Evolutionary conservation across 345 rosid genomes (phyloP).

Genomic region (Gossypium longicalyx): DNA sequence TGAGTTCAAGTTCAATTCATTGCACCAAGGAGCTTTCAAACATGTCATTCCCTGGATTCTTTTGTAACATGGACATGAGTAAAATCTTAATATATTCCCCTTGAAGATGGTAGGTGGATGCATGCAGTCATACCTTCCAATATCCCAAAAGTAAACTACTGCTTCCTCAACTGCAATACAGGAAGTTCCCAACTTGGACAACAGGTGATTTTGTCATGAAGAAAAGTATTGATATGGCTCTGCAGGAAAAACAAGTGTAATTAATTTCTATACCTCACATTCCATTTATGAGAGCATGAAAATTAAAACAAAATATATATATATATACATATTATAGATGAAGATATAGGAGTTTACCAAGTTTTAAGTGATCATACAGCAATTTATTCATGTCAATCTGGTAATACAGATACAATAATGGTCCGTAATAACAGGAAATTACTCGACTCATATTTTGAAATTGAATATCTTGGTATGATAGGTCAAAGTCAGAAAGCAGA

Average conservation of each 20-base stretch:
- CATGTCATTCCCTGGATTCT: no score
- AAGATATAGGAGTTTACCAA: neutral
- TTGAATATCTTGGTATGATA: neutral
- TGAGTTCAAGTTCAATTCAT: no score
- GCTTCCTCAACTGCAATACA: no score
- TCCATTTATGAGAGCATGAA: neutral
- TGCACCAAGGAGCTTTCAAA: no score
- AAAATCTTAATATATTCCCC: no score
- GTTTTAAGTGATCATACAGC: neutral
- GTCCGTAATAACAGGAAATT: neutral
- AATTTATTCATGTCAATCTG: no score
- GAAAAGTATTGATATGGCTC: neutral
- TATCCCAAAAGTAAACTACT: no score
- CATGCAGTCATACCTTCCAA: no score
- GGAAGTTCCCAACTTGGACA: no score
- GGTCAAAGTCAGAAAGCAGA: neutral
- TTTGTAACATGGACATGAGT: no score
- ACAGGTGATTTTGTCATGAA: neutral
- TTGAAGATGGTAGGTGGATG: no score
- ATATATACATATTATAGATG: neutral
- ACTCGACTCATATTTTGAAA: neutral
- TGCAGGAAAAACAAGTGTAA: neutral
- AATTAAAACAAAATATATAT: neutral
- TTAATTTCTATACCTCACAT: neutral
- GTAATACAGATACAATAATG: neutral